A percentile compares a stretch with the other conserved stretches of the same genome.
Conservation (phyloP, 1,284 basidiomycete genomes). For the Rhodotorula mucilaginosa region DNA sequence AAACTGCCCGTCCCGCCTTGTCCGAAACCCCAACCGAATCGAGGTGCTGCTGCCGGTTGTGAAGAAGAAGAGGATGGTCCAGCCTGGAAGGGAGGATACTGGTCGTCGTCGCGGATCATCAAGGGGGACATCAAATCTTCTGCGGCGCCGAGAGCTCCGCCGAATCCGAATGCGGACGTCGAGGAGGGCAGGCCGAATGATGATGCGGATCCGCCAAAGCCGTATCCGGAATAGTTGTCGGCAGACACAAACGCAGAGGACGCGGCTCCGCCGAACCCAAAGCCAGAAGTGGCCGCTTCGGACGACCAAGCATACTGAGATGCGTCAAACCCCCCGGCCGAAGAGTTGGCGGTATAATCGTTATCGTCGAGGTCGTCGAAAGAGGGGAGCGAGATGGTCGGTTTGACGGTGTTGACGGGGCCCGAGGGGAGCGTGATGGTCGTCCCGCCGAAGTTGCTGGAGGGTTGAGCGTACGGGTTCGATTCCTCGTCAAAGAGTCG, state of each 20-base stretch:
- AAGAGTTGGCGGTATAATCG: background rate
- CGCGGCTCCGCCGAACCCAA: slow-evolving; percentile 8
- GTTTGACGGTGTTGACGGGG: slow-evolving; percentile 31
- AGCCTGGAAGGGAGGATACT: background rate
- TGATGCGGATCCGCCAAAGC: background rate
- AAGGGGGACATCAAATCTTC: slow-evolving; percentile 31
- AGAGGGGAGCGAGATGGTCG: slow-evolving; percentile 38
- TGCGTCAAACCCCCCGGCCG: background rate
- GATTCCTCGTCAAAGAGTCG: slow-evolving; percentile 43
- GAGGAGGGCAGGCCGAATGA: background rate
- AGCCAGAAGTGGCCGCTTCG: background rate
- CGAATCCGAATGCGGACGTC: slow-evolving; percentile 7
- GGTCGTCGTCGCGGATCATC: slow-evolving; percentile 14
- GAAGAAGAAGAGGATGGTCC: background rate
- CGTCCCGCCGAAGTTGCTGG: background rate
- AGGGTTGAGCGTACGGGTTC: slow-evolving; percentile 28
- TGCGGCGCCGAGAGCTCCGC: slow-evolving; percentile 3
- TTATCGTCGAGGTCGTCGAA: slow-evolving; percentile 34
- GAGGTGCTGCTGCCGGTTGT: background rate
- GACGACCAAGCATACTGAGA: background rate
- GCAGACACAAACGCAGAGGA: background rate
- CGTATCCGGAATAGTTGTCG: background rate
- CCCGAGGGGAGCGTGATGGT: slow-evolving; percentile 22
- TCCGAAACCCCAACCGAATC: background rate
- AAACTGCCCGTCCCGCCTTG: background rate